Evolutionary conservation across 2,329 filamentous ascomycete genomes (phyloP), one percentile per base, ranked within the genome.

Genomic region (Celoporthe dispersa): DNA sequence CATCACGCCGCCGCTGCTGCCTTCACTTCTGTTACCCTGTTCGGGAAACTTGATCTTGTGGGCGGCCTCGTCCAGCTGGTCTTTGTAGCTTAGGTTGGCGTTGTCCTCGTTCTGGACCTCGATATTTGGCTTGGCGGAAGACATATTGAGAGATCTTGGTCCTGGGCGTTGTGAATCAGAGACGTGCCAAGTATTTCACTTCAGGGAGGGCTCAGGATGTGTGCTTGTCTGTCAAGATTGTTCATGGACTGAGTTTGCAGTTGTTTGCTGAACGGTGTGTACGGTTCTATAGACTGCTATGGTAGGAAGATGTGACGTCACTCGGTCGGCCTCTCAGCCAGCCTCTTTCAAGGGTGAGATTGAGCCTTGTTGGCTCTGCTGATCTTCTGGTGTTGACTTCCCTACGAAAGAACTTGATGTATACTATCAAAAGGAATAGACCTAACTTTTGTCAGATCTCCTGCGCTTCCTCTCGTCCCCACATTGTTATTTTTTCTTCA

Each of bases 61-160:
- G 9, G 71, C 71, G 8, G 59, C 71, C 25, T 71, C 64, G 53
- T 72, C 71, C 19, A 72, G 66, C 33, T 70, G 71, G 44, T 70
- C 63, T 55, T 72, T 72, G 60, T 72, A 72, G 14, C 37, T 66
- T 2, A 44, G 28, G 14, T 44, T 51, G 25, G 69, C 19, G 25
- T 5, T 63, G 59, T 6, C 37, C 4, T 59, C 57, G 41, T 41
- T 66, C 41, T 99, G 39, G 92, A 98, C 78, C 95, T 96, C 3
- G 86, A 96, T 98, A 78, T 90, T 91, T 3, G 93, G 92, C 12
- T 84, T 98, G 76, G 91, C 91, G 3, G 85, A 83, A 74, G 81
- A 83, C 39, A 75, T 87, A 77, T 85, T 79, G 2, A 86, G 84
- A 59, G 81, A 77, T 28, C 3, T 31, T 57, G 3, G 8, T 31